phyloP scores from a whole-genome alignment of 805 yeast species.

The Candida endomychidarum region DNA sequence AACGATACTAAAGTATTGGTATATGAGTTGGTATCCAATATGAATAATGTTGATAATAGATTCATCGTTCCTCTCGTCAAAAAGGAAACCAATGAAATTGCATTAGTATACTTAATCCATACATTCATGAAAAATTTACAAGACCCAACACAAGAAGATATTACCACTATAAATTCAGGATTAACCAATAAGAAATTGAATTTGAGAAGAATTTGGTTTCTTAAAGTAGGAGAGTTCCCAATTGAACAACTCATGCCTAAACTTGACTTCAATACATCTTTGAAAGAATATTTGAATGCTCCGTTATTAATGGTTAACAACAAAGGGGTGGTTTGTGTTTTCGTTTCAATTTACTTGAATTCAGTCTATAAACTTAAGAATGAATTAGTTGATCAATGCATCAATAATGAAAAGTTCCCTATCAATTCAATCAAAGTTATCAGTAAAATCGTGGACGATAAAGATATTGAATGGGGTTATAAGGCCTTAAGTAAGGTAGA shows the following conservation, averaged over 20 bases:
- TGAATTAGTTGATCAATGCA: conserved; percentile 17
- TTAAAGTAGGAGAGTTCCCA: conserved; percentile 42
- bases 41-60: conserved; percentile 25
- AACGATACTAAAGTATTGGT: conserved; percentile 65
- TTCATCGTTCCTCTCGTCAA: conserved; percentile 51
- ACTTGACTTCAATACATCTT: conserved; percentile 23
- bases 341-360: conserved; percentile 40
- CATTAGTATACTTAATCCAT: conserved; percentile 49
- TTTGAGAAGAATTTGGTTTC: conserved; percentile 67
- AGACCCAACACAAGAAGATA: conserved; percentile 15
- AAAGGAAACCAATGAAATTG: conserved; percentile 75
- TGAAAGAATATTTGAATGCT: conserved; percentile 45
- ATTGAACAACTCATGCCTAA: conserved; percentile 30
- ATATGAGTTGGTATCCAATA: conserved; percentile 41
- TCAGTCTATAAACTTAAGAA: conserved; percentile 14
- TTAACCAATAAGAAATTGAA: conserved; percentile 62
- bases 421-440: conserved; percentile 50
- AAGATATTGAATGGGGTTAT: conserved; percentile 55
- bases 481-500: conserved; percentile 37
- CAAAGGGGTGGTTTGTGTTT: conserved; percentile 54
- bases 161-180: conserved; percentile 50
- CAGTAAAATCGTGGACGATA: conserved; percentile 45
- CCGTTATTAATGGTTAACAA: conserved; percentile 56
- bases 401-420: conserved; percentile 47
- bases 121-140: conserved; percentile 46